Evolutionary conservation across 495 filamentous ascomycete genomes (phyloP), one percentile per base, ranked within the genome.

Genomic region (Venustampulla echinocandica): DNA sequence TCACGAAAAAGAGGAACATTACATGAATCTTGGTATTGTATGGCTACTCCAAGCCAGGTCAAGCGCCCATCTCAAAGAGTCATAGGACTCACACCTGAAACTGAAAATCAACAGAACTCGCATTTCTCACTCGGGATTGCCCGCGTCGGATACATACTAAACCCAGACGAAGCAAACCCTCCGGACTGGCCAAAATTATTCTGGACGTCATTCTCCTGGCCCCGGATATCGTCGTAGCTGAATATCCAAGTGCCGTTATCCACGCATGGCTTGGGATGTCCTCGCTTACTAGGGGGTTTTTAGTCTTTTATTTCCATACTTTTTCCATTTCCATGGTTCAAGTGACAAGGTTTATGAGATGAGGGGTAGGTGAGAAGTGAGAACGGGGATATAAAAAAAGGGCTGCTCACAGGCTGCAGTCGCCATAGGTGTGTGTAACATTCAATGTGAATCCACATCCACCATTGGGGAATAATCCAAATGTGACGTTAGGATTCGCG

Each of bases 191-290:
- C 47, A 14, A 55, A 55, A 17, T 55, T 55, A 21, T 55, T 55
- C 42, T 50, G 42, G 4, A 50, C 52, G 24, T 55, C 52, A 4
- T 24, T 10, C 34, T 55, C 47, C 28, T 55, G 43, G 4, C 52
- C 52, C 1, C 42, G 35, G 10, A 55, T 37, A 41, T 55, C 52
- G 20, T 55, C 46, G 13, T 19, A 28, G 44, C 42, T 50, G 38
- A 55, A 55, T 17, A 10, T 11, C 52, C 52, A 55, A 21, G 47
- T 50, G 17, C 47, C 52, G 21, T 50, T 59, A 37, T 59, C 45
- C 1, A 49, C 37, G 38, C 46, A 51, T 14, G 47, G 35, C n/a
- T 42, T 46, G 7, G 38, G 25, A 2, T 13, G 15, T 15, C 14
- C 25, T 14, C 11, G 33, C 4, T 15, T 35, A 35, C 27, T 35